A percentile compares a stretch with the other conserved stretches of the same genome.
Evolutionary conservation across 2,329 filamentous ascomycete species (phyloP).

Genomic region (Colletotrichum noveboracense): DNA sequence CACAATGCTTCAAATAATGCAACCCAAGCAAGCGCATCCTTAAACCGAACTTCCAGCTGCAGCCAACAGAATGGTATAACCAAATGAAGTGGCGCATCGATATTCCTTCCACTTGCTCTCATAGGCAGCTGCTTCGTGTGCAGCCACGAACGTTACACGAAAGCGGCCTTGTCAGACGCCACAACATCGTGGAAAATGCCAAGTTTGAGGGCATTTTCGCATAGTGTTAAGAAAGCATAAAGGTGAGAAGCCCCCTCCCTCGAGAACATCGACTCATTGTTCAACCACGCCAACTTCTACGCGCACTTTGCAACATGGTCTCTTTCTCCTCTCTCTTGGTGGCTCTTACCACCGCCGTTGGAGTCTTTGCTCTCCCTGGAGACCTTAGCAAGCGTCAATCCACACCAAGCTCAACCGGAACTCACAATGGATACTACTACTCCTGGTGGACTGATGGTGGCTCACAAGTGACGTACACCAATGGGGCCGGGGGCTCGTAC

Average conservation of each 20-base stretch:
- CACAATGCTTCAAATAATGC: background rate
- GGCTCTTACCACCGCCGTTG: background rate
- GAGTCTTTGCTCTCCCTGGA: background rate
- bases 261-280: background rate
- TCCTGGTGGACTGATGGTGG: conserved; percentile 54
- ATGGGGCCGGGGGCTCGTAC: conserved; percentile 48
- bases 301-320: background rate
- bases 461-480: conserved; percentile 45
- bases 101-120: background rate
- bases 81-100: background rate
- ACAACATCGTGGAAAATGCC: background rate
- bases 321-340: background rate
- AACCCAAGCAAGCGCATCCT: background rate
- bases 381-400: conserved; percentile 12
- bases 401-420: conserved; percentile 40
- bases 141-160: background rate
- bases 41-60: background rate
- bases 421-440: conserved; percentile 50
- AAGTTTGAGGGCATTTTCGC: background rate
- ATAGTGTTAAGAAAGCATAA: background rate
- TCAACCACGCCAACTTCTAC: background rate
- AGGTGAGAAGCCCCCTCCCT: background rate
- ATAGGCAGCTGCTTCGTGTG: background rate
- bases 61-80: background rate
- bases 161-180: background rate